Percentiles rank a stretch among this genome's conserved stretches.
These are phyloP conservation scores for Penicillium paneum DNA, from an alignment of 2,329 filamentous ascomycete genomes.

Conservation along the genomic window DNA sequence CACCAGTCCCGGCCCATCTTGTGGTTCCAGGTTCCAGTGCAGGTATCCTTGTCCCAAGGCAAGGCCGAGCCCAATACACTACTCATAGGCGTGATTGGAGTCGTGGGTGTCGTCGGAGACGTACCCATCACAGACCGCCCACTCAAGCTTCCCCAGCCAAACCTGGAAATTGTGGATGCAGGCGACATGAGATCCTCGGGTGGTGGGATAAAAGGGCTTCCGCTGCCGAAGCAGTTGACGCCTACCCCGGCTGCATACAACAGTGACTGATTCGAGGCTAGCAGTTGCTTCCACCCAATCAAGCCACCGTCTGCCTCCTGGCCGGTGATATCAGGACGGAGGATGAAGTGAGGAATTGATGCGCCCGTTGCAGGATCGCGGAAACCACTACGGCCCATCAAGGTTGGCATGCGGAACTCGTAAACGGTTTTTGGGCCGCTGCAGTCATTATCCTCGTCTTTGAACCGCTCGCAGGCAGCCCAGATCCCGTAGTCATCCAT, in stretches of 20 bases:
- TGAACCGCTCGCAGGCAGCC: constrained; percentile 25
- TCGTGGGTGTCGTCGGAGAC: constrained; percentile 31
- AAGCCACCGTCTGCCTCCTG: constrained; percentile 45
- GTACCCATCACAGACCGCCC: constrained; percentile 31
- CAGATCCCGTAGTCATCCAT: constrained; percentile 35
- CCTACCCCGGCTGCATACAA: constrained; percentile 36
- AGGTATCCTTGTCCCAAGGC: constrained; percentile 43
- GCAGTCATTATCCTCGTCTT: constrained; percentile 20
- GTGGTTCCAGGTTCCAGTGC: constrained; percentile 46
- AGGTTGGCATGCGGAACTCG: constrained; percentile 43
- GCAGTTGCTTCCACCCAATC: constrained; percentile 45
- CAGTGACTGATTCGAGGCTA: constrained; percentile 41
- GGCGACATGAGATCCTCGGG: constrained; percentile 34
- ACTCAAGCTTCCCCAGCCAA: constrained; percentile 37
- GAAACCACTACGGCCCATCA: constrained; percentile 39
- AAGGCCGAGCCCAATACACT: constrained; percentile 26
- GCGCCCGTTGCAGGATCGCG: constrained; percentile 24
- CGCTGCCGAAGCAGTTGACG: constrained; percentile 32
- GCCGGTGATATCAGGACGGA: constrained; percentile 42
- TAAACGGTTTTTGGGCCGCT: constrained; percentile 37
- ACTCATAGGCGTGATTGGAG: constrained; percentile 33
- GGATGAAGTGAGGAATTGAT: constrained; percentile 40
- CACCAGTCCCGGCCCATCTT: constrained; percentile 44
- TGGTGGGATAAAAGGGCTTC: constrained; percentile 18
- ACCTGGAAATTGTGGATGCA: constrained; percentile 33